Base-by-base conservation (phyloP, 805 yeast species). In the Scheffersomyces lignosus region DNA sequence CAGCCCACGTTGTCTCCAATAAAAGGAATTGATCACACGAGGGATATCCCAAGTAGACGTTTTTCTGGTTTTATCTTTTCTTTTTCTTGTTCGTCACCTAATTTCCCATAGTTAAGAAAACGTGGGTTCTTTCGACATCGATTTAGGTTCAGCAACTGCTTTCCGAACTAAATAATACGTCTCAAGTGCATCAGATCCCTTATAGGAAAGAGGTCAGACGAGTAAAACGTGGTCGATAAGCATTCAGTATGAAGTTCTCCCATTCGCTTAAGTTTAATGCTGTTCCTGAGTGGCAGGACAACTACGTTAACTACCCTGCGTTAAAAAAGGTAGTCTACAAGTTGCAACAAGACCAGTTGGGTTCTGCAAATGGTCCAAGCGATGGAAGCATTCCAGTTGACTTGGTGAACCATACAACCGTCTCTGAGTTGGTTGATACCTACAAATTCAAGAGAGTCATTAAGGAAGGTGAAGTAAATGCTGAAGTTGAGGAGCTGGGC, bases 321-420 rank as follows among this genome's bases (percentile, higher is more conserved):
- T 58, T 81, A 45, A 81, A 81, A 51, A 78, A 79, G 49, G 51
- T 69, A 20, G 73, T 80, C 24, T 81, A 81, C 51, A 62, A 69
- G 43, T 64, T 81, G 25, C 83, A 79, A 39, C 63, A 64, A 38
- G 58, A 56, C 24, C 70, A 65, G 41, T 38, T 61, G 15, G 48
- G 48, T 27, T 34, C 30, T 3, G 5, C 27, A 4, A 42, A 29
- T 26, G 51, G 42, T 18, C 60, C 64, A n/a, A 47, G 47, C 29
- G 62, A 59, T 26, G 60, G 60, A 7, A 40, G 47, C 10, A 43
- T 45, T 26, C 36, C 44, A 12, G 43, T 52, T 18, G 44, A 49
- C 4, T 40, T 37, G 12, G 43, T 45, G 13, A 51, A 52, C 41
- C 41, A 39, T 5, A 52, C 58, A 10, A 57, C 59, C 12, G 56